Evolutionary conservation across 2,329 filamentous ascomycete species (phyloP).

Genomic region (Colletotrichum tofieldiae): DNA sequence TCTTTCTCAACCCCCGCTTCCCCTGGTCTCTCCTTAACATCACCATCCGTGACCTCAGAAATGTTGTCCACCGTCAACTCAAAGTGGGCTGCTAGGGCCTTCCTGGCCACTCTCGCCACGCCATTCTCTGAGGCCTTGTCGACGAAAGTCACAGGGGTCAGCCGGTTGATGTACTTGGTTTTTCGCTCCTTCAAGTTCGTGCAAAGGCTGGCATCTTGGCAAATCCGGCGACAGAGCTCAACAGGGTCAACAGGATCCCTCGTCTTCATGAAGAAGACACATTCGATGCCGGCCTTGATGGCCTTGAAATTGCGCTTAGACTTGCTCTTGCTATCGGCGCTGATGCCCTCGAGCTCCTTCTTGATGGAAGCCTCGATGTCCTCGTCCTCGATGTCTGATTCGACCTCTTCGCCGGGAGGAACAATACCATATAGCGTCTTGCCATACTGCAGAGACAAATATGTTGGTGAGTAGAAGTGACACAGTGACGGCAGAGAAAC

Average conservation of each 20-base stretch:
- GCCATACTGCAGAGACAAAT: conserved; percentile 70
- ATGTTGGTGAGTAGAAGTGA: not conserved
- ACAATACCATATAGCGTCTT: conserved; percentile 72
- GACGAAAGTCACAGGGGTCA: conserved; percentile 67
- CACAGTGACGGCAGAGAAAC: conserved; percentile 43
- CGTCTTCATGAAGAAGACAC: conserved; percentile 75
- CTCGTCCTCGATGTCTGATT: conserved; percentile 60
- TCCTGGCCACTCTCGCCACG: conserved; percentile 74
- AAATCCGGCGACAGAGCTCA: conserved; percentile 68
- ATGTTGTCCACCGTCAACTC: conserved; percentile 53
- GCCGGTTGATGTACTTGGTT: conserved; percentile 71
- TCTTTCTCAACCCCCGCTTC: not conserved
- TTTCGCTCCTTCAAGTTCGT: conserved; percentile 60
- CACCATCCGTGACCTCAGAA: conserved; percentile 38
- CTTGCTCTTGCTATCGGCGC: conserved; percentile 55
- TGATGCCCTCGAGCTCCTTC: conserved; percentile 78
- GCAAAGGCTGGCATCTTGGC: conserved; percentile 66
- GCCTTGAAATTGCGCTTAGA: conserved; percentile 67
- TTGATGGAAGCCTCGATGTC: conserved; percentile 83
- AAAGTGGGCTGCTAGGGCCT: conserved; percentile 77
- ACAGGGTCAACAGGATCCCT: conserved; percentile 69
- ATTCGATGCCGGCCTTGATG: conserved; percentile 72
- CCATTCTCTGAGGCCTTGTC: conserved; percentile 79
- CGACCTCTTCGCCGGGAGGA: conserved; percentile 52
- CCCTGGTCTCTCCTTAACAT: conserved; percentile 41